Conservation (phyloP, 768 basidiomycete genomes). For the Inosperma sp. region DNA sequence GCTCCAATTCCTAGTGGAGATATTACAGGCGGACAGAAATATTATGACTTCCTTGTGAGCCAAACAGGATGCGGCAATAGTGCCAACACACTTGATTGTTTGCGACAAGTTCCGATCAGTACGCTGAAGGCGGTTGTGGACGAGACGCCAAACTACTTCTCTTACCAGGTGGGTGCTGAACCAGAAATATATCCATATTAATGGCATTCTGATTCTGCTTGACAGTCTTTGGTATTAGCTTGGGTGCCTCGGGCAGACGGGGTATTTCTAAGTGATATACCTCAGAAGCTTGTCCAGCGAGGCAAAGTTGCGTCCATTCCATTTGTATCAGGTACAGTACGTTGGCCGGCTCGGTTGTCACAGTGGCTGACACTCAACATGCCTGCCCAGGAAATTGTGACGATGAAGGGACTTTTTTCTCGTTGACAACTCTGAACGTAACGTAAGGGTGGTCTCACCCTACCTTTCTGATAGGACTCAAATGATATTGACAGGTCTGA, state of each 20-base stretch:
- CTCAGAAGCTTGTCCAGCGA: slow-evolving; percentile 27
- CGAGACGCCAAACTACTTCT: slow-evolving; percentile 39
- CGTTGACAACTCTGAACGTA: slow-evolving; percentile 21
- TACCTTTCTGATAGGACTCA: slow-evolving; percentile 13
- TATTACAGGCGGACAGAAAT: slow-evolving; percentile 26
- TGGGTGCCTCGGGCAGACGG: slow-evolving; percentile 40
- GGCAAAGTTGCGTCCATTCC: slow-evolving; percentile 33
- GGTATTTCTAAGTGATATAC: slow-evolving; percentile 31
- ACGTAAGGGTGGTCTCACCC: slow-evolving; percentile 22
- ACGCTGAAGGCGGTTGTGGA: slow-evolving; percentile 42
- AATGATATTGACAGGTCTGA: slow-evolving; percentile 19
- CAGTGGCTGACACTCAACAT: background rate
- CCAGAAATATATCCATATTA: slow-evolving; percentile 26
- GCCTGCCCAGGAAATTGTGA: slow-evolving; percentile 30
- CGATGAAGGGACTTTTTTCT: slow-evolving; percentile 38
- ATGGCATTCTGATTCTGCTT: slow-evolving; percentile 21
- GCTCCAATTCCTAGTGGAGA: slow-evolving; percentile 22
- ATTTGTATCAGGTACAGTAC: slow-evolving; percentile 11
- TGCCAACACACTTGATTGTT: slow-evolving; percentile 41
- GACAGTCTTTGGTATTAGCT: slow-evolving; percentile 27
- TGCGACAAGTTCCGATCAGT: slow-evolving; percentile 37
- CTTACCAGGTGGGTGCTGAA: slow-evolving; percentile 35
- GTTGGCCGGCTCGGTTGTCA: background rate
- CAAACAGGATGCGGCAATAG: slow-evolving; percentile 37
- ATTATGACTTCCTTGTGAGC: slow-evolving; percentile 44